phyloP scores from a whole-genome alignment of 768 basidiomycete species.

The Mycena alexandri region DNA sequence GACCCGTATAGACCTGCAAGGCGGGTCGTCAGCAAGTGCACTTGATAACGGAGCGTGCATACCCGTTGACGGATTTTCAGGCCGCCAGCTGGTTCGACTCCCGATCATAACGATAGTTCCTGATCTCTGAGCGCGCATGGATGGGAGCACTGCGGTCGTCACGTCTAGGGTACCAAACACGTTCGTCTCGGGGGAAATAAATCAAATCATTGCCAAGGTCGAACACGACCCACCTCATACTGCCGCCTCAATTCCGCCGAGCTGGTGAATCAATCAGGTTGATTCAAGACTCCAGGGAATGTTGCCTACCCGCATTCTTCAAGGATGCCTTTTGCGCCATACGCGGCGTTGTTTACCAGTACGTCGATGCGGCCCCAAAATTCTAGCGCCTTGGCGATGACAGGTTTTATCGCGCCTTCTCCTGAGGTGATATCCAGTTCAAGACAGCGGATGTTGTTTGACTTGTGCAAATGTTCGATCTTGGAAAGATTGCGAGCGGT shows the following conservation, averaged over 20 bases:
- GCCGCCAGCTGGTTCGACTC: constrained; percentile 52
- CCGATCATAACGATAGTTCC: constrained; percentile 58
- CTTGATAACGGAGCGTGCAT: not conserved
- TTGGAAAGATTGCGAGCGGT: constrained; percentile 53
- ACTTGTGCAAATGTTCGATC: constrained; percentile 37
- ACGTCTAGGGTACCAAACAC: constrained; percentile 60
- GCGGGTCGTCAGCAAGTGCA: constrained; percentile 9
- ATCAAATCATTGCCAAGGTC: not conserved
- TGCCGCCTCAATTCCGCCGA: constrained; percentile 28
- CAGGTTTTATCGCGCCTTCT: constrained; percentile 45
- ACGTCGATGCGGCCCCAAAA: constrained; percentile 59
- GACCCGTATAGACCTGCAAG: constrained; percentile 48
- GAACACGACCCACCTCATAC: constrained; percentile 19
- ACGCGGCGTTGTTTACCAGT: constrained; percentile 60
- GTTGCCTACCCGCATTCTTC: constrained; percentile 59
- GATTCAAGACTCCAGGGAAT: not conserved
- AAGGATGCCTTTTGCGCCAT: constrained; percentile 48
- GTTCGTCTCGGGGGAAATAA: constrained; percentile 47
- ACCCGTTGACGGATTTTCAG: constrained; percentile 49
- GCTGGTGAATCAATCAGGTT: not conserved
- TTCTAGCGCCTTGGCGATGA: constrained; percentile 47
- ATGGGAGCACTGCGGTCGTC: constrained; percentile 59
- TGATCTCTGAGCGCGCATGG: constrained; percentile 44
- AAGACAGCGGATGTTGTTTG: constrained; percentile 44
- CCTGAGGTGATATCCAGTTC: constrained; percentile 54